phyloP scores from a whole-genome alignment of 208 protist genomes.

The Acanthamoeba healyi region DNA sequence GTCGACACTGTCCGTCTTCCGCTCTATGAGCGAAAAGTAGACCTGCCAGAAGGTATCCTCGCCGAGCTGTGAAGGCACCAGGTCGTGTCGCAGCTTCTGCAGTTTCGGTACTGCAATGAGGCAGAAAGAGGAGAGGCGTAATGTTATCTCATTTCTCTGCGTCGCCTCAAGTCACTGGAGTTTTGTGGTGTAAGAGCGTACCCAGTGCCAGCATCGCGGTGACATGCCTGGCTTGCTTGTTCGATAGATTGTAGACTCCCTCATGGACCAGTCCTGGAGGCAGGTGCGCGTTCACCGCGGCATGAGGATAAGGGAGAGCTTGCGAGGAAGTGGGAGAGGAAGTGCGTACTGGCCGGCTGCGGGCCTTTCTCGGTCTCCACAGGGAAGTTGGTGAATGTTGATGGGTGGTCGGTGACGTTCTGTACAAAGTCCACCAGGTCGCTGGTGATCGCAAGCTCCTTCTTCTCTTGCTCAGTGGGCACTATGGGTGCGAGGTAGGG shows the following conservation, averaged over 20 bases:
- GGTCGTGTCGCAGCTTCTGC: neutral
- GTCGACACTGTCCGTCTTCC: neutral
- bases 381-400: slow-evolving; percentile 48
- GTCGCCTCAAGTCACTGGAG: too few species aligned
- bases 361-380: neutral
- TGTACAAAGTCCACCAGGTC: slow-evolving; percentile 53
- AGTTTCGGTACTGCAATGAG: slow-evolving; percentile 4
- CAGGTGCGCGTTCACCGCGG: too few species aligned
- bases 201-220: neutral
- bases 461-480: slow-evolving; percentile 20
- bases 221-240: slow-evolving; percentile 17
- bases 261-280: neutral
- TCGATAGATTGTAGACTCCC: neutral
- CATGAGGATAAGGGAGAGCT: too few species aligned
- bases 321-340: too few species aligned
- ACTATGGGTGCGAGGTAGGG: neutral
- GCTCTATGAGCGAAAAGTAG: slow-evolving; percentile 34
- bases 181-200: too few species aligned
- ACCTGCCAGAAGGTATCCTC: slow-evolving; percentile 44
- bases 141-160: too few species aligned
- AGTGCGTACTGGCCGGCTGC: slow-evolving; percentile 26
- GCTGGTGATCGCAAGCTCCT: slow-evolving; percentile 28
- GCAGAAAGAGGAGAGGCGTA: neutral
- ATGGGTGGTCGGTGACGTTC: slow-evolving; percentile 54
- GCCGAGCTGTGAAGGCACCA: neutral